phyloP scores from a whole-genome alignment of 768 basidiomycete genomes.

The Dentipellis sp. region DNA sequence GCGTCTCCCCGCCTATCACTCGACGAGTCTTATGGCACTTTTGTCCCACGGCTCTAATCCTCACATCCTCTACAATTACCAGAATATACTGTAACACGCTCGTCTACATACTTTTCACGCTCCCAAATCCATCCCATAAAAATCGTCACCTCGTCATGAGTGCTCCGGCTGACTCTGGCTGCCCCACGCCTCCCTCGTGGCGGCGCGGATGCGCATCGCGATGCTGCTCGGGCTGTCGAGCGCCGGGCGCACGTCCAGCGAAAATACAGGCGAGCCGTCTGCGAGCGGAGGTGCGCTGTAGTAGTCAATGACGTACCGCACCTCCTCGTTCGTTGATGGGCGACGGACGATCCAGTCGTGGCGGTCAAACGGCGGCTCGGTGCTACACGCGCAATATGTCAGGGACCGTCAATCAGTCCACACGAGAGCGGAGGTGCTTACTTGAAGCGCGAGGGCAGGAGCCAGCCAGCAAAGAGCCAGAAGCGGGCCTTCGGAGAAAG shows the following conservation, averaged over 20 bases:
- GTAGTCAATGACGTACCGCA: slow-evolving; percentile 97
- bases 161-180: background rate
- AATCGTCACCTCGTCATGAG: background rate
- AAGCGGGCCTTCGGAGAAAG: slow-evolving; percentile 91
- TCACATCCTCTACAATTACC: background rate
- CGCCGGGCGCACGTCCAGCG: slow-evolving; percentile 91
- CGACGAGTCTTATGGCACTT: background rate
- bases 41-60: background rate
- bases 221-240: slow-evolving; percentile 77
- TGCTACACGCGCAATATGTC: slow-evolving; percentile 32
- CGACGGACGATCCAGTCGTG: slow-evolving; percentile 96
- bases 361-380: slow-evolving; percentile 85
- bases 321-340: slow-evolving; percentile 67
- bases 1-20: background rate
- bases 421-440: slow-evolving; percentile 26
- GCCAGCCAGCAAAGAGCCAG: slow-evolving; percentile 78
- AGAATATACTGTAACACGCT: background rate
- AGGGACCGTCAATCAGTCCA: background rate
- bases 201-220: slow-evolving; percentile 37
- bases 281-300: slow-evolving; percentile 86
- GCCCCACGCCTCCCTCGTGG: slow-evolving; percentile 17
- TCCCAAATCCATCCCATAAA: background rate
- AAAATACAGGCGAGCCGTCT: slow-evolving; percentile 92
- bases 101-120: background rate
- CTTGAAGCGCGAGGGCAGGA: slow-evolving; percentile 89